Evolutionary conservation across 768 basidiomycete genomes (phyloP).

Genomic region (Calocybe indica): DNA sequence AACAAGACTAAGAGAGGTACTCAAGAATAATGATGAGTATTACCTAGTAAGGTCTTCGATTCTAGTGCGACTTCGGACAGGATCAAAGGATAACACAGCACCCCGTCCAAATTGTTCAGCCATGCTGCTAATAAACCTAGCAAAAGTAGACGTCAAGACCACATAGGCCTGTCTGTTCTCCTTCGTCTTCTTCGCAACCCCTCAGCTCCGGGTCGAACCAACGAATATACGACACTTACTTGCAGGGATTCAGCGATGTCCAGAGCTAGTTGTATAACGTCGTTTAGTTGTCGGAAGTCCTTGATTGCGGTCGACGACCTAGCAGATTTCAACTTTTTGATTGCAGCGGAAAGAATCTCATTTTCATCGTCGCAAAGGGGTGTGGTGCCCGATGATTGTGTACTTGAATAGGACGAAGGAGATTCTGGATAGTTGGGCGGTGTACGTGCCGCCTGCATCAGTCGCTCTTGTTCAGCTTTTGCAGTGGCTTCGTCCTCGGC

Average conservation of each 20-base stretch:
- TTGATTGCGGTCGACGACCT: not conserved
- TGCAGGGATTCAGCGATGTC: constrained; percentile 3
- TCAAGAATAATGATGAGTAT: not conserved
- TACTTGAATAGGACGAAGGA: no score
- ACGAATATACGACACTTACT: not conserved
- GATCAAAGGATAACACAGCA: no score
- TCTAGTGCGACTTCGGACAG: no score
- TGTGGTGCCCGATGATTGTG: no score
- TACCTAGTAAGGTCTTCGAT: constrained; percentile 2
- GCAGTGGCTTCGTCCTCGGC: no score
- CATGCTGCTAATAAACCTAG: constrained; percentile 1
- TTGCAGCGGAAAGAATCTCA: no score
- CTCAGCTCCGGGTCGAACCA: not conserved
- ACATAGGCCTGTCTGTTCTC: constrained; percentile 2
- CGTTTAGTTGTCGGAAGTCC: not conserved
- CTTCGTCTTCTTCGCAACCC: not conserved
- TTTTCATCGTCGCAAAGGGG: no score
- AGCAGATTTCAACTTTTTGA: no score
- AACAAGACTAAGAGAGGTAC: not conserved
- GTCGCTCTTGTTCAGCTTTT: no score
- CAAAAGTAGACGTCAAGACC: not conserved
- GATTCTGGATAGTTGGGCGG: no score
- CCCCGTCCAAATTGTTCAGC: not conserved
- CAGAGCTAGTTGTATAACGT: not conserved
- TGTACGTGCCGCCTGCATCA: no score